Base-by-base conservation (phyloP, 257 asterid genomes). In the Parsonsia alboflavescens region DNA sequence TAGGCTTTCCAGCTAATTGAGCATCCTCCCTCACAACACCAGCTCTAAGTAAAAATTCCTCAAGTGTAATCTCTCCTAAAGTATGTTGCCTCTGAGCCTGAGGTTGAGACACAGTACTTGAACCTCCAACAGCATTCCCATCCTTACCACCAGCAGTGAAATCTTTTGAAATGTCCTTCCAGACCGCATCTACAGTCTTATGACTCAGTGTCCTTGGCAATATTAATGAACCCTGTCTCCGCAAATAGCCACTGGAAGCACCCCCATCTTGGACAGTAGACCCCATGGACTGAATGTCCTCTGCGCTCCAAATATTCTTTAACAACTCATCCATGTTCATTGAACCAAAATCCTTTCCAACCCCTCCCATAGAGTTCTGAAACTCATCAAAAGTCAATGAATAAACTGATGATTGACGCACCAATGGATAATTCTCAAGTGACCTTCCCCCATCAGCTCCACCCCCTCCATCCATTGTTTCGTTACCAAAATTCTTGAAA, bases 261-360 rank as follows among this genome's bases (percentile, higher is more conserved):
- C 71, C 58, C 78, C 82, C 33, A 68, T 64, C 83, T 12, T 72
- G 82, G 42, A 74, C 84, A n/a, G 56, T 26, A 15, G 86, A 48
- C 30, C 86, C 96, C n/a, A 82, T 52, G 62, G 77, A 86, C 58
- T 95, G 97, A 86, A 84, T 82, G 53, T 93, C 99, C 88, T 93
- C 98, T 2, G 98, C 96, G 75, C 84, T 92, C 98, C 99, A 95
- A 76, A 95, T 91, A 64, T 77, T 92, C 82, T 88, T 95, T 15
- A 95, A 83, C 81, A 95, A 86, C 86, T 95, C 99, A 85, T 95
- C 99, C 99, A 95, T 95, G 81, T 92, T 95, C 98, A 92, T 92
- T 0, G 99, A 95, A 21, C 99, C 99, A 58, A 95, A 93, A 82
- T 93, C 98, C 80, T 90, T 92, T 72, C 96, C 97, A 33, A 24